Conservation (phyloP, 768 basidiomycete genomes). For the Psilocybe sp. region DNA sequence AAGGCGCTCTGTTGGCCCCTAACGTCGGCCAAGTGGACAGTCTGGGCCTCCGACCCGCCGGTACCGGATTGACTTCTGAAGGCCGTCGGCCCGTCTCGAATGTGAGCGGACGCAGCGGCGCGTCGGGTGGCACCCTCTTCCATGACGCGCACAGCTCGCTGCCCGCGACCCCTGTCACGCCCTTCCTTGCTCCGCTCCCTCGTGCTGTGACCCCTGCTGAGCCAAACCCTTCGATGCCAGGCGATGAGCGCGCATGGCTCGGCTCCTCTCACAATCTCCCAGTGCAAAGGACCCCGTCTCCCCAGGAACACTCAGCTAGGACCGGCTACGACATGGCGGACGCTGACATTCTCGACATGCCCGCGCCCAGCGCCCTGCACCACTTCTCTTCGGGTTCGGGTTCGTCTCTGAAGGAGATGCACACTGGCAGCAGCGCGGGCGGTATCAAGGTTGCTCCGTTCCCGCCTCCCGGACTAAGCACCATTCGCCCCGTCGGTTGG, state of each 20-base stretch:
- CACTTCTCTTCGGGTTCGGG: constrained; percentile 40
- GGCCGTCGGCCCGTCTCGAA: constrained; percentile 55
- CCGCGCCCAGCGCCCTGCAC: constrained; percentile 53
- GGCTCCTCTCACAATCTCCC: constrained; percentile 18
- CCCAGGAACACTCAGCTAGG: constrained; percentile 7
- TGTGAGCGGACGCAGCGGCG: constrained; percentile 50
- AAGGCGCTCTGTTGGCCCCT: constrained; percentile 33
- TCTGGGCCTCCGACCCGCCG: constrained; percentile 16
- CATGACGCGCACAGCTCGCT: constrained; percentile 59
- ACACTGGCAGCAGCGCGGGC: constrained; percentile 29
- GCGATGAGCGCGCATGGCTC: constrained; percentile 20
- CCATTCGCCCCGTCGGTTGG: constrained; percentile 30
- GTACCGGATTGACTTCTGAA: constrained; percentile 34
- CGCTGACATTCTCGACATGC: constrained; percentile 32
- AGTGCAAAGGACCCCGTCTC: constrained; percentile 11
- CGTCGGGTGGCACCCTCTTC: constrained; percentile 56
- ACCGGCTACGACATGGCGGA: constrained; percentile 2
- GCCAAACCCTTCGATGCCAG: constrained; percentile 2
- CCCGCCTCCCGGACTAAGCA: constrained; percentile 35
- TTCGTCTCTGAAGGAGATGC: constrained; percentile 32
- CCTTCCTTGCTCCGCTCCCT: constrained; percentile 38
- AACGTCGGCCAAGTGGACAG: constrained; percentile 23
- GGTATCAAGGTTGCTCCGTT: constrained; percentile 23
- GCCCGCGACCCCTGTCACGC: constrained; percentile 30
- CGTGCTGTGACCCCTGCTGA: constrained; percentile 46